Evolutionary conservation across 495 filamentous ascomycete genomes (phyloP).

Genomic region (Annulohypoxylon stygium): DNA sequence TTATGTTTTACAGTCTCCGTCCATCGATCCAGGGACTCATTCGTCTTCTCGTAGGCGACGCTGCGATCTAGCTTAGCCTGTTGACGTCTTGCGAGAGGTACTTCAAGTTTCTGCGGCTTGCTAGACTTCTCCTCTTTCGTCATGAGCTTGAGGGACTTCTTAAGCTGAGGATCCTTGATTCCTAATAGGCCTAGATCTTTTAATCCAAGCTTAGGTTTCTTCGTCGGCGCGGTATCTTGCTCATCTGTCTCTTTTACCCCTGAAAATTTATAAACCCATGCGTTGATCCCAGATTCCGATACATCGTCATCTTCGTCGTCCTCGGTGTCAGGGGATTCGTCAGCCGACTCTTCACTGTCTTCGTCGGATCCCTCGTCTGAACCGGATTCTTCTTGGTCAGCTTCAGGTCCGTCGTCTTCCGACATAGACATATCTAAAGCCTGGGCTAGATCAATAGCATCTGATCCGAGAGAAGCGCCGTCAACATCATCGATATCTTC

Average conservation of each 20-base stretch:
- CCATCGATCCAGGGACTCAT: constrained; percentile 90
- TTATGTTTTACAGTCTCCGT: constrained; percentile 94
- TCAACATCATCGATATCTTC: constrained; percentile 71
- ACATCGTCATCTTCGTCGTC: constrained; percentile 65
- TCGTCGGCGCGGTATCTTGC: constrained; percentile 51
- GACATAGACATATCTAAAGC: constrained; percentile 78
- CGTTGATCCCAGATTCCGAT: constrained; percentile 72
- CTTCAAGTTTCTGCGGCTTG: constrained; percentile 78
- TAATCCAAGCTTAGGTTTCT: constrained; percentile 80
- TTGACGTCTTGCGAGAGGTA: constrained; percentile 88
- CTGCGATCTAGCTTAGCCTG: constrained; percentile 88
- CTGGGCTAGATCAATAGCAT: constrained; percentile 85
- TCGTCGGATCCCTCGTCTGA: constrained; percentile 63
- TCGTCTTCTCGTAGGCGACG: constrained; percentile 90
- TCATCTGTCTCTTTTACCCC: constrained; percentile 54
- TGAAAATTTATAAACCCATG: constrained; percentile 74
- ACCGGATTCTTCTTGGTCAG: constrained; percentile 52
- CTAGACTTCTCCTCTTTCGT: constrained; percentile 64
- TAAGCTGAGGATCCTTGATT: constrained; percentile 79
- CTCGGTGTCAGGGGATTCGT: constrained; percentile 58
- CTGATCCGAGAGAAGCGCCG: constrained; percentile 75
- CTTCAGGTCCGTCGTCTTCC: constrained; percentile 59
- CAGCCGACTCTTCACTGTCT: constrained; percentile 60
- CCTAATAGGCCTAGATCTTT: constrained; percentile 78
- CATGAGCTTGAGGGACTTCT: constrained; percentile 81